A percentile compares a stretch with the other conserved stretches of the same genome.
Conservation (phyloP, 768 basidiomycete species). For the Agrocybe pediades region DNA sequence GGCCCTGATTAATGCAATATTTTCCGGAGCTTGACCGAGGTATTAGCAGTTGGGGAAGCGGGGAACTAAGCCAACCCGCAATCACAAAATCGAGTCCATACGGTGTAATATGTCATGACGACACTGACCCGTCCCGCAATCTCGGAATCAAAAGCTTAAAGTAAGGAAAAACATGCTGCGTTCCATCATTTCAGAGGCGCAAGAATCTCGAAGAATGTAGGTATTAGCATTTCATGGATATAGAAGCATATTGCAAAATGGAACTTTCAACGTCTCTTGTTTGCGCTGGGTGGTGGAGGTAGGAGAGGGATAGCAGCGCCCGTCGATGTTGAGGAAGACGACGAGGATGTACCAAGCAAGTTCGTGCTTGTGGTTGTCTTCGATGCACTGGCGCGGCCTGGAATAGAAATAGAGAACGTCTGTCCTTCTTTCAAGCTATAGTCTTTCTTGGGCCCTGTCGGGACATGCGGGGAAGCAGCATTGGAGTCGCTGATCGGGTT, state of each 20-base stretch:
- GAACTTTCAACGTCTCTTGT: constrained; percentile 41
- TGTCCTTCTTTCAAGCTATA: constrained; percentile 94
- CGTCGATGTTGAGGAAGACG: constrained; percentile 20
- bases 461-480: constrained; percentile 65
- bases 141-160: background rate
- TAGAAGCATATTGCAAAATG: background rate
- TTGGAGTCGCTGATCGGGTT: constrained; percentile 49
- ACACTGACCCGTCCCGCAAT: background rate
- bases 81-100: background rate
- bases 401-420: constrained; percentile 90
- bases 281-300: constrained; percentile 80
- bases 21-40: constrained; percentile 17
- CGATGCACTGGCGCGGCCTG: constrained; percentile 64
- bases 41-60: constrained; percentile 2
- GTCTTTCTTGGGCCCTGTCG: constrained; percentile 86
- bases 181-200: background rate
- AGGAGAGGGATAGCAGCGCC: constrained; percentile 64
- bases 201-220: background rate
- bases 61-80: background rate
- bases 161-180: background rate
- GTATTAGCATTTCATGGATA: background rate
- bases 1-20: background rate
- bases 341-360: constrained; percentile 35
- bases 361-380: constrained; percentile 37
- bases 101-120: background rate